Percentiles rank a stretch among this genome's conserved stretches.
Conservation (phyloP, 148 eudicot species). For the Gaultheria prostrata region DNA sequence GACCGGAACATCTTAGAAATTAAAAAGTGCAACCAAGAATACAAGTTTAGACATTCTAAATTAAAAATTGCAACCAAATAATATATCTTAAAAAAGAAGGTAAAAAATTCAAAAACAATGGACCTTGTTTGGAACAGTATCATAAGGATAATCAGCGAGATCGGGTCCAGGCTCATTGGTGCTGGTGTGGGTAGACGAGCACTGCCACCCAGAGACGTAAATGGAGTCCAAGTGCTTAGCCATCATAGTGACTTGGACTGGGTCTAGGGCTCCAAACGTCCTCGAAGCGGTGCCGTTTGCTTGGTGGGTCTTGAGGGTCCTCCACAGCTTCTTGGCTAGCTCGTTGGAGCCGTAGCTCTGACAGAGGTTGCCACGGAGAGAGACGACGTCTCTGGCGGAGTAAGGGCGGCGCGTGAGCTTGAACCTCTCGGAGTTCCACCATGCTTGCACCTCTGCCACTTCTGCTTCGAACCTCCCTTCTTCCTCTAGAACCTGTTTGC, state of each 20-base stretch:
- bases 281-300: conserved; percentile 64
- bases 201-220: conserved; percentile 87
- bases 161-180: conserved; percentile 84
- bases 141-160: conserved; percentile 78
- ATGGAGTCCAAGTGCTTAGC: conserved; percentile 73
- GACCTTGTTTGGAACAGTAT: conserved; percentile 74
- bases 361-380: conserved; percentile 57
- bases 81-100: too few relatives aligned
- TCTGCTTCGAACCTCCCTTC: conserved; percentile 68
- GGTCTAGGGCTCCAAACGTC: conserved; percentile 80
- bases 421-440: conserved; percentile 82
- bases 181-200: conserved; percentile 76
- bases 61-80: too few relatives aligned
- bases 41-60: too few relatives aligned
- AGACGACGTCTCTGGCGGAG: conserved; percentile 63
- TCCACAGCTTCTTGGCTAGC: conserved; percentile 72
- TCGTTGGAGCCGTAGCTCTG: conserved; percentile 65
- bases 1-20: too few relatives aligned
- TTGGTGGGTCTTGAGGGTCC: conserved; percentile 63
- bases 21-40: too few relatives aligned
- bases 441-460: conserved; percentile 79
- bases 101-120: neutral
- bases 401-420: conserved; percentile 63
- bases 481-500: conserved; percentile 61
- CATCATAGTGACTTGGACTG: conserved; percentile 85